Percentiles rank a stretch among this genome's conserved stretches.
phyloP scores from a whole-genome alignment of 352 stramenopile genomes.

The Blastocystis hominis region DNA sequence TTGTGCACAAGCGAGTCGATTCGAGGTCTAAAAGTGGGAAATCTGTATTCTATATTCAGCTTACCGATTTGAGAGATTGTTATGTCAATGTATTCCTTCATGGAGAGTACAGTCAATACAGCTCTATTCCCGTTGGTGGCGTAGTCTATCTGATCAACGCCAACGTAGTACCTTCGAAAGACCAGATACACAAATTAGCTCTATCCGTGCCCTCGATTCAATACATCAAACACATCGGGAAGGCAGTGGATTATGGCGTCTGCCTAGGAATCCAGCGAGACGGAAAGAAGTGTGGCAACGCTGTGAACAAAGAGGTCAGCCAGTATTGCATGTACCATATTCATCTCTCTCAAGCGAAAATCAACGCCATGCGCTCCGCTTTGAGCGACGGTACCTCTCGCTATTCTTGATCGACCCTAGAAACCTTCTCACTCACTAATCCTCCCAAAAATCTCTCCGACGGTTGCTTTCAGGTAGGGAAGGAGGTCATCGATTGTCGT shows the following conservation, averaged over 20 bases:
- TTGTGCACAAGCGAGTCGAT: background rate
- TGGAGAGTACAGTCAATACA: background rate
- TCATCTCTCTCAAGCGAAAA: background rate
- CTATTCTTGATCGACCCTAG: background rate
- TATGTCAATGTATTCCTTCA: conserved; percentile 38
- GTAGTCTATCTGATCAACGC: conserved; percentile 15
- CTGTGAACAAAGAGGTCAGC: conserved; percentile 47
- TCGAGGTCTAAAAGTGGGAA: background rate
- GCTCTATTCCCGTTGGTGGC: background rate
- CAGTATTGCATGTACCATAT: conserved; percentile 45
- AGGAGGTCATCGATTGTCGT: conserved; percentile 15
- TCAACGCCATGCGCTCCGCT: conserved; percentile 14
- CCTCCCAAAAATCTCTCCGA: background rate
- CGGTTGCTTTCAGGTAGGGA: conserved; percentile 11
- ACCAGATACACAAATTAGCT: background rate
- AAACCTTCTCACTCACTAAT: background rate
- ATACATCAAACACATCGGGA: background rate
- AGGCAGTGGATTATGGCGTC: conserved; percentile 29
- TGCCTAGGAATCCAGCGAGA: conserved; percentile 7
- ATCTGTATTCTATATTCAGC: conserved; percentile 5
- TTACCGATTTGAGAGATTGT: conserved; percentile 23
- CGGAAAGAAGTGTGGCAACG: conserved; percentile 26
- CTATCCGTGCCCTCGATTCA: background rate
- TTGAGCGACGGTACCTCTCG: background rate
- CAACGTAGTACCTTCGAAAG: background rate